A percentile compares a stretch with the other conserved stretches of the same genome.
phyloP scores from a whole-genome alignment of 2,329 filamentous ascomycete species.

The Thelonectria blattea region DNA sequence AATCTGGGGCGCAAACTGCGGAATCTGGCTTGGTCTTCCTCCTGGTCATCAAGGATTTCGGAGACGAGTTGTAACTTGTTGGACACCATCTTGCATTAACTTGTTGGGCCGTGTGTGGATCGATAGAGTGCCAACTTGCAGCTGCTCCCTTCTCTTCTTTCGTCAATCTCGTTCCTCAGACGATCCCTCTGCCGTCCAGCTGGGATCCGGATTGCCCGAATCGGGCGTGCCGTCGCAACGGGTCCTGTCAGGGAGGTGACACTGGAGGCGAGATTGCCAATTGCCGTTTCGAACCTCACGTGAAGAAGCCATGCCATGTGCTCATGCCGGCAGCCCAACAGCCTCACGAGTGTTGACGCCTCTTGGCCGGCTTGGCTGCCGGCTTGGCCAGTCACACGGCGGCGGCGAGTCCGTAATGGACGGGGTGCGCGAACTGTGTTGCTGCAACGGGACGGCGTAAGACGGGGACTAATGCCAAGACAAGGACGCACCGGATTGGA shows the following conservation, averaged over 20 bases:
- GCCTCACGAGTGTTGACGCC: not conserved
- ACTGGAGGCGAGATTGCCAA: conserved; percentile 8
- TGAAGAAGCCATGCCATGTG: conserved; percentile 11
- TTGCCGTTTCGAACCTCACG: conserved; percentile 9
- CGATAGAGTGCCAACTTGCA: not conserved
- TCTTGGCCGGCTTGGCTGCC: not conserved
- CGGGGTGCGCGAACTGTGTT: conserved; percentile 1
- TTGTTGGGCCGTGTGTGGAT: not conserved
- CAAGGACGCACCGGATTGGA: not conserved
- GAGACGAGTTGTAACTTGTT: not conserved
- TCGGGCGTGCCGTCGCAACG: conserved; percentile 7
- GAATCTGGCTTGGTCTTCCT: conserved; percentile 3
- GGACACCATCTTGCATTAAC: not conserved
- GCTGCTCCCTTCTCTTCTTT: not conserved
- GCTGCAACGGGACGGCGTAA: conserved; percentile 6
- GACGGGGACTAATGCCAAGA: conserved; percentile 2
- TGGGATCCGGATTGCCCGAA: conserved; percentile 15
- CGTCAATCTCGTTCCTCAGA: not conserved
- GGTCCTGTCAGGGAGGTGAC: conserved; percentile 4
- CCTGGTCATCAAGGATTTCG: not conserved
- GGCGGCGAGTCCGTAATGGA: conserved; percentile 22
- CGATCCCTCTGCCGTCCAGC: conserved; percentile 3
- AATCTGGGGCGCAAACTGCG: not conserved
- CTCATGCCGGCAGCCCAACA: not conserved
- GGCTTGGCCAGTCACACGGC: not conserved